Base-by-base conservation (phyloP, 495 filamentous ascomycete species). In the Trichoderma asperelloides region DNA sequence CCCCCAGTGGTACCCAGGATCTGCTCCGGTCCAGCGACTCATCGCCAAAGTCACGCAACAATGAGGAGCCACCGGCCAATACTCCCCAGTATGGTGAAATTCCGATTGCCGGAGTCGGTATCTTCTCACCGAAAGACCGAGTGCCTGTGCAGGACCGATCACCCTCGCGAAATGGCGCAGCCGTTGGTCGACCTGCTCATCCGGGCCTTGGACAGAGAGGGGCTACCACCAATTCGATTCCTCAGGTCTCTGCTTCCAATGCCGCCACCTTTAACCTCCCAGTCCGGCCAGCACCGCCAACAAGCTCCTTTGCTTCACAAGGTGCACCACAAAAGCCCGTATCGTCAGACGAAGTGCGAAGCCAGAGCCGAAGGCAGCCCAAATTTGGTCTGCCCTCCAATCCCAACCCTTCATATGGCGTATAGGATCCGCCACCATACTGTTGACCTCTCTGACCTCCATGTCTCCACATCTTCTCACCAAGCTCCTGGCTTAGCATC, bases 71-170 rank as follows among this genome's bases (percentile, higher is more conserved):
- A 78, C 27, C 76, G 75, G 68, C 78, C 72, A 70, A 80, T 74
- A 87, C 85, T 62, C 85, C 88, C 49, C 85, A 86, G 57, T 88
- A 87, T 55, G 87, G 87, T 67, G 86, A 89, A 68, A 88, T 91
- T 65, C 85, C 87, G 13, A 82, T 89, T 69, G 84, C 85, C 40
- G 83, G 84, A 41, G 80, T 77, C 69, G 81, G 80, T 62, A 72
- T 77, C 65, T 66, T 69, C 43, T 78, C 76, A 62, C 75, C 76
- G 66, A 70, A 75, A 71, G 78, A 83, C 69, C 72, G 74, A 68
- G 69, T 71, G 71, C 68, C 69, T 45, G 43, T 74, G 69, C 72
- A 78, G 71, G 74, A 74, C 65, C 75, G 79, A 73, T 78, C 79
- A 47, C 75, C 79, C 55, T 78, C 78, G 65, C 76, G 80, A 65